Percentiles rank a stretch among this genome's conserved stretches.
Evolutionary conservation across 163 green algal species (phyloP).

Genomic region (Prototheca cutis): DNA sequence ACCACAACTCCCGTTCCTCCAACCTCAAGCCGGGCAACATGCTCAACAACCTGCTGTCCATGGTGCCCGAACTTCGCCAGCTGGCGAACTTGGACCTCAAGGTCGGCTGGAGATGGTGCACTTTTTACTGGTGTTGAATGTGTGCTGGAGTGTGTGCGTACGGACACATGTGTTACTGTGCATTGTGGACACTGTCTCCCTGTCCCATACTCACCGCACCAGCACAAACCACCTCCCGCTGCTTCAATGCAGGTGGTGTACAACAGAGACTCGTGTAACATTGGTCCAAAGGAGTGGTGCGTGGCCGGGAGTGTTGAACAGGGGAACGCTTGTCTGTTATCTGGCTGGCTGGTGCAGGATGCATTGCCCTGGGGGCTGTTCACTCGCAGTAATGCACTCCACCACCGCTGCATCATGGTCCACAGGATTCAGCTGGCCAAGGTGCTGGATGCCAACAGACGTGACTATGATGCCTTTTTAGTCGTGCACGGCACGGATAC

Average conservation of each 20-base stretch:
- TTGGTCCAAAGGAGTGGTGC: conserved; percentile 38
- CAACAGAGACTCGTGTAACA: conserved; percentile 71
- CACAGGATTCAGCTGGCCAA: conserved; percentile 32
- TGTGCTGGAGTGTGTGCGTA: too few relatives aligned
- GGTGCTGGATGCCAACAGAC: conserved; percentile 42
- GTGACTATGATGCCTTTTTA: conserved; percentile 74
- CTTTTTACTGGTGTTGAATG: too few relatives aligned
- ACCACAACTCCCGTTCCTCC: conserved; percentile 2
- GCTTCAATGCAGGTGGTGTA: conserved; percentile 74
- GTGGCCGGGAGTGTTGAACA: background rate
- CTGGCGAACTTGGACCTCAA: conserved; percentile 73
- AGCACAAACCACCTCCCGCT: too few relatives aligned
- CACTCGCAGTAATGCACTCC: too few relatives aligned
- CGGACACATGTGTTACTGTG: too few relatives aligned
- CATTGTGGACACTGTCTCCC: too few relatives aligned
- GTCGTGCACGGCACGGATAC: conserved; percentile 80
- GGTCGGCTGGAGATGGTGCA: too few relatives aligned
- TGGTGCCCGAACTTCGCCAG: conserved; percentile 67
- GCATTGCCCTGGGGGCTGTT: too few relatives aligned
- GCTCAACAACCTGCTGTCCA: conserved; percentile 42
- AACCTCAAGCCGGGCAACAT: conserved; percentile 21
- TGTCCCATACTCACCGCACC: too few relatives aligned
- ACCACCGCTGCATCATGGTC: background rate
- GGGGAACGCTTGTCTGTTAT: background rate
- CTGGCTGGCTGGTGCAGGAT: too few relatives aligned